Base-by-base conservation (phyloP, 371 early-diverging fungal species). In the Mucor irregularis region DNA sequence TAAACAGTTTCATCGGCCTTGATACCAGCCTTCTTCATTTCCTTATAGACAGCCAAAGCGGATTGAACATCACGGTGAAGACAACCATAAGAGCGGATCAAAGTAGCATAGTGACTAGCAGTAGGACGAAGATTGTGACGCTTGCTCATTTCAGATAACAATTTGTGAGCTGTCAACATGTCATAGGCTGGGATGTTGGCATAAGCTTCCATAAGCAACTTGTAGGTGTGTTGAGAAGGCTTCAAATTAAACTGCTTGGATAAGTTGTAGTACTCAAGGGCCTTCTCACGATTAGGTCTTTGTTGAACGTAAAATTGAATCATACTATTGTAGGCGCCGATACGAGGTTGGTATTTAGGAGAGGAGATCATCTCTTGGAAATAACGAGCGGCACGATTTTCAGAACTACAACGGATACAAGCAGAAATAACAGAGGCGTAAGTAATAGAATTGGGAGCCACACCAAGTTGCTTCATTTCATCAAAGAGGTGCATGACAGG, bases 241-340 rank as follows among this genome's bases (percentile, higher is more conserved):
- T 68, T 50, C 22, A 84, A 59, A 22, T 73, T 71, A 48, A 60
- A 70, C 16, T 68, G 54, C 16, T 68, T 58, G 49, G 72, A 69
- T 14, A 77, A 53, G 4, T 80, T 72, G 34, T 71, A 84, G 48
- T 78, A 86, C 5, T 77, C 62, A 24, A 86, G 58, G 4, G 82
- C 84, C 28, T 75, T 77, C 31, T 73, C 68, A 30, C 82, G 82
- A 43, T 86, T 69, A 14, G 69, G 80, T 45, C 72, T 64, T 54
- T 83, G 76, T 28, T 83, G 81, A 13, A 77, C 74, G 49, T 86
- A 84, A 45, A 78, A 86, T 50, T 86, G 86, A 29, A 86, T 84
- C 81, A 86, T 81, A 30, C 73, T 69, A 48, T 84, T 84, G 57
- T 71, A 84, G 5, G 75, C 79, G 42, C 81, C 84, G 44, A 82